Evolutionary conservation across 2,329 filamentous ascomycete genomes (phyloP).

Genomic region (Rachicladosporium sp.): DNA sequence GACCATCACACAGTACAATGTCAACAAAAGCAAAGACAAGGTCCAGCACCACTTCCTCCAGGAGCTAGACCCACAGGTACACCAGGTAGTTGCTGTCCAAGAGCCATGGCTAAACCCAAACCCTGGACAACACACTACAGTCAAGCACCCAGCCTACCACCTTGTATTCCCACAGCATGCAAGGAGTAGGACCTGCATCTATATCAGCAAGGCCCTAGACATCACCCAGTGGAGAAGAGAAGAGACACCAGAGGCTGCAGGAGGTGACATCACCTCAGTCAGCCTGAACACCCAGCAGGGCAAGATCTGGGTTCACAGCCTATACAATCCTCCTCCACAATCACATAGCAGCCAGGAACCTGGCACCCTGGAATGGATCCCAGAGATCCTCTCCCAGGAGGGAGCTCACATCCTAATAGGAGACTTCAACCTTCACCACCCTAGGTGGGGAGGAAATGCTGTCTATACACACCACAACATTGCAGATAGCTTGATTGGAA

Average conservation of each 20-base stretch:
- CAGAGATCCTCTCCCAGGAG: too few relatives aligned
- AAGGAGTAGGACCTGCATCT: conserved; percentile 1
- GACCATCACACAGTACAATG: too few relatives aligned
- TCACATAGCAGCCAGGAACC: background rate
- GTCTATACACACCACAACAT: background rate
- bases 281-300: too few relatives aligned
- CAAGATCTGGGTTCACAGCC: background rate
- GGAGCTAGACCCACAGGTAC: too few relatives aligned
- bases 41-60: too few relatives aligned
- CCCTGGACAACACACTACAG: background rate
- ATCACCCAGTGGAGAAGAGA: conserved; percentile 1
- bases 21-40: too few relatives aligned
- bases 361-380: too few relatives aligned
- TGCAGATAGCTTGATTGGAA: background rate
- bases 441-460: background rate
- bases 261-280: background rate
- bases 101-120: conserved; percentile 1
- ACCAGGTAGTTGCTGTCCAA: conserved; percentile 1
- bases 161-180: background rate
- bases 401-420: conserved; percentile 1
- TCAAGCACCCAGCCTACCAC: background rate
- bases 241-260: too few relatives aligned
- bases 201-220: background rate
- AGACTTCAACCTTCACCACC: conserved; percentile 2
- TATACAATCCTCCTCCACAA: conserved; percentile 1